Conservation (phyloP, 2,329 filamentous ascomycete genomes). For the Talaromyces sp. region DNA sequence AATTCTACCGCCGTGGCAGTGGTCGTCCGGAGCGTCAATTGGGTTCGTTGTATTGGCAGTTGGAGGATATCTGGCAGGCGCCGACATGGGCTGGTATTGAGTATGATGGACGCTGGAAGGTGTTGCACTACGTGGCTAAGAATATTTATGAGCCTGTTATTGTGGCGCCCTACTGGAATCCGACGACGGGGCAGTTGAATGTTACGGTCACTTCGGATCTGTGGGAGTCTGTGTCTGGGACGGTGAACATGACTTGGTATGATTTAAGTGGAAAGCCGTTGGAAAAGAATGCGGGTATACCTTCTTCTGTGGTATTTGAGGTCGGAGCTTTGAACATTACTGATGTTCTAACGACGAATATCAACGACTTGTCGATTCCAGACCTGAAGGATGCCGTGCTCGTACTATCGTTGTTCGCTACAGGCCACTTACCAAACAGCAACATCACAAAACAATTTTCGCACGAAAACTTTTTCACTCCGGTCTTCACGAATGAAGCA, state of each 20-base stretch:
- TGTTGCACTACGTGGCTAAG: constrained; percentile 58
- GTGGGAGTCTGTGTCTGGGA: constrained; percentile 52
- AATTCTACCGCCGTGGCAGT: constrained; percentile 61
- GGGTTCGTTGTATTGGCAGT: constrained; percentile 63
- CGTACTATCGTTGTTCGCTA: constrained; percentile 45
- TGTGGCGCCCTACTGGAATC: constrained; percentile 58
- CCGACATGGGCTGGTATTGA: constrained; percentile 65
- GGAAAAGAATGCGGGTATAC: constrained; percentile 35
- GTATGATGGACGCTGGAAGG: constrained; percentile 63
- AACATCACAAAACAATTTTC: constrained; percentile 40
- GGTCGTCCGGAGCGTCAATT: constrained; percentile 59
- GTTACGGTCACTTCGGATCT: constrained; percentile 60
- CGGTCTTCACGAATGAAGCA: constrained; percentile 48
- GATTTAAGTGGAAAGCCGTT: constrained; percentile 50
- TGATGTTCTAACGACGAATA: constrained; percentile 43
- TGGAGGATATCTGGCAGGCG: constrained; percentile 65
- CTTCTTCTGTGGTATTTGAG: constrained; percentile 37
- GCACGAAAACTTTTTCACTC: constrained; percentile 54
- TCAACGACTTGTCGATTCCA: constrained; percentile 36
- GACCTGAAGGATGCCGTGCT: constrained; percentile 43
- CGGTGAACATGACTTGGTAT: constrained; percentile 53
- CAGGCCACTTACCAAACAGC: constrained; percentile 50
- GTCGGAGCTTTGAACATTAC: constrained; percentile 57
- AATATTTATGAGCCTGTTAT: constrained; percentile 61
- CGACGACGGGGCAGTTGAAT: constrained; percentile 50